Evolutionary conservation across 257 asterid species (phyloP), one percentile per base, ranked within the genome.

Genomic region (Leptodermis oblonga): DNA sequence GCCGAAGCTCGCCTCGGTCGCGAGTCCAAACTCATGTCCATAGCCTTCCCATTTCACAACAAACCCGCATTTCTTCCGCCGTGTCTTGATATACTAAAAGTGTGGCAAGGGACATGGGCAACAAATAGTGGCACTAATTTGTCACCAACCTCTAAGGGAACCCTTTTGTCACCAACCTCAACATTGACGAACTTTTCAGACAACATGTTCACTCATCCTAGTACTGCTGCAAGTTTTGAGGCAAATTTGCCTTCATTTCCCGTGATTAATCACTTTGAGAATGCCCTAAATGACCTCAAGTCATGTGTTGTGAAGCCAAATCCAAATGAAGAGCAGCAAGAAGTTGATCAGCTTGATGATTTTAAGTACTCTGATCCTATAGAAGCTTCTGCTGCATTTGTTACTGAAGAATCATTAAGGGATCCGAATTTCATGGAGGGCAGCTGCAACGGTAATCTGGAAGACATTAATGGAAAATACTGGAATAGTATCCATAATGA

Each of bases 1-100:
- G 84, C 84, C 12, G 84, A 80, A 69, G 79, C 79, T 0, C 64
- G 81, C 5, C 76, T 76, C 3, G 79, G 53, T 43, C 69, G 54
- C 10, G 70, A 62, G 43, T 76, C 79, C 4, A 33, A 62, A 43
- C 41, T 25, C 17, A 25, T 43, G 48, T 43, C 48, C 39, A 25
- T 30, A 33, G 1, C n/a, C 62, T 34, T n/a, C 15, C 20, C 22
- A 11, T 26, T 7, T 63, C 18, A n/a, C 20, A 41, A 25, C 43
- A 48, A 65, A 45, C 45, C 65, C 46, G 1, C 37, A 22, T 17
- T 28, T 14, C 46, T 6, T 14, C 63, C 68, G 31, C 81, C 81
- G 13, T 77, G 74, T 68, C 68, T 77, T 12, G 78, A 77, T 42
- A 26, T 73, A 25, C 70, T 73, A 1, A 77, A 77, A 51, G 73